Evolutionary conservation across 768 basidiomycete species (phyloP).

Genomic region (Trametes sanguinea): DNA sequence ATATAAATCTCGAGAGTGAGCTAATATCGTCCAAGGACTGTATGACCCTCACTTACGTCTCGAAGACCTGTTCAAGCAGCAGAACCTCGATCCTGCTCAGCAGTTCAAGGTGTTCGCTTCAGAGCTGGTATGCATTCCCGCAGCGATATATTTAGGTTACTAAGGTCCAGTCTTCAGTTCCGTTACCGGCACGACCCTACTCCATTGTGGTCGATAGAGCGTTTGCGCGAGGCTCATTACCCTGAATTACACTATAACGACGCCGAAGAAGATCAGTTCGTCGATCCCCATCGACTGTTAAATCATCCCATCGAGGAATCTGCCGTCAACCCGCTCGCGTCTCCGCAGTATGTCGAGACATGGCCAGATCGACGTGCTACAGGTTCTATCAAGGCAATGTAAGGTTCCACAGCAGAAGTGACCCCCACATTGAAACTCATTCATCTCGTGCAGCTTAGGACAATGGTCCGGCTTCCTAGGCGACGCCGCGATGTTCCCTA

Average conservation of each 20-base stretch:
- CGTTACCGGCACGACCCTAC: constrained; percentile 13
- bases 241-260: constrained; percentile 28
- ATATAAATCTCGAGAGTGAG: constrained; percentile 30
- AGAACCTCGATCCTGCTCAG: constrained; percentile 29
- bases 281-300: constrained; percentile 21
- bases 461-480: constrained; percentile 32
- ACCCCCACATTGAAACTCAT: not conserved
- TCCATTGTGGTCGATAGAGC: constrained; percentile 11
- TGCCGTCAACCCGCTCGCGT: not conserved
- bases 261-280: constrained; percentile 21
- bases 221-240: constrained; percentile 14
- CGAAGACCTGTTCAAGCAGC: constrained; percentile 33
- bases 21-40: not conserved
- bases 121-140: constrained; percentile 26
- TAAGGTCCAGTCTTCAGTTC: constrained; percentile 1
- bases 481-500: not conserved
- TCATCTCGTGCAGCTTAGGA: constrained; percentile 18
- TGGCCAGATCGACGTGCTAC: not conserved
- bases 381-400: constrained; percentile 2
- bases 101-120: constrained; percentile 33
- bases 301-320: constrained; percentile 27
- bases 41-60: not conserved
- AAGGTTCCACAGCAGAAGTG: not conserved
- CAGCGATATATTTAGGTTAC: too few species aligned
- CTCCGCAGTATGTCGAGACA: not conserved